A percentile compares a stretch with the other conserved stretches of the same genome.
Evolutionary conservation across 1,284 basidiomycete species (phyloP).

Genomic region (Puccinia coronata): DNA sequence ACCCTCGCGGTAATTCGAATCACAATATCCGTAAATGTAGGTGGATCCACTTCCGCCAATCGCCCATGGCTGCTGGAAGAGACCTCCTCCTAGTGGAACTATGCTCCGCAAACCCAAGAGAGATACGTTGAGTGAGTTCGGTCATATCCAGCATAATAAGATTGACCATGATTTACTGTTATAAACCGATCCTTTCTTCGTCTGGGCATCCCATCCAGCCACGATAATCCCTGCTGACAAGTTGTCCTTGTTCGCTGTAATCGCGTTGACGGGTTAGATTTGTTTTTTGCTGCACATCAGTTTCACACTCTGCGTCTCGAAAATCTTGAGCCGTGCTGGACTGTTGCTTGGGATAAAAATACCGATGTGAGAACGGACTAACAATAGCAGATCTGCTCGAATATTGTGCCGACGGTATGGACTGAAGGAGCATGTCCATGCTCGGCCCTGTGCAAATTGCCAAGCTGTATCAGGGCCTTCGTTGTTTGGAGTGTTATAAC

Average conservation of each 20-base stretch:
- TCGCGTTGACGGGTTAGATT: neutral
- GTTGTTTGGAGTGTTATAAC: neutral
- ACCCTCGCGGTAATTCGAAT: constrained; percentile 94
- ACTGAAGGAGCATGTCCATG: constrained; percentile 73
- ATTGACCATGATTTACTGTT: constrained; percentile 64
- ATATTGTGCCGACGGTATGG: constrained; percentile 76
- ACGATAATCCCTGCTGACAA: constrained; percentile 95
- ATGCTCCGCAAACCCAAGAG: constrained; percentile 53
- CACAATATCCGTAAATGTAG: constrained; percentile 98
- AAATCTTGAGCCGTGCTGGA: neutral
- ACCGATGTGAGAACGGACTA: neutral
- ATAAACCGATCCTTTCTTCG: constrained; percentile 89
- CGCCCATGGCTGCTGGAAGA: constrained; percentile 94
- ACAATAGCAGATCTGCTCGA: constrained; percentile 87
- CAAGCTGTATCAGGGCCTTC: neutral
- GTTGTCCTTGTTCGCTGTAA: constrained; percentile 56
- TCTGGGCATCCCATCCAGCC: constrained; percentile 88
- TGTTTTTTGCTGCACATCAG: neutral
- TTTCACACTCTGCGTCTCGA: too few relatives aligned
- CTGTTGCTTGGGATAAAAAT: neutral
- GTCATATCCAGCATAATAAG: constrained; percentile 54
- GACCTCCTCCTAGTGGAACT: constrained; percentile 83
- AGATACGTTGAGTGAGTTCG: constrained; percentile 57
- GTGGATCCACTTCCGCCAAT: constrained; percentile 97
- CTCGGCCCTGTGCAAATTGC: constrained; percentile 64